Conservation (phyloP, 164 flowering plant species). For the Vitis cinerea region DNA sequence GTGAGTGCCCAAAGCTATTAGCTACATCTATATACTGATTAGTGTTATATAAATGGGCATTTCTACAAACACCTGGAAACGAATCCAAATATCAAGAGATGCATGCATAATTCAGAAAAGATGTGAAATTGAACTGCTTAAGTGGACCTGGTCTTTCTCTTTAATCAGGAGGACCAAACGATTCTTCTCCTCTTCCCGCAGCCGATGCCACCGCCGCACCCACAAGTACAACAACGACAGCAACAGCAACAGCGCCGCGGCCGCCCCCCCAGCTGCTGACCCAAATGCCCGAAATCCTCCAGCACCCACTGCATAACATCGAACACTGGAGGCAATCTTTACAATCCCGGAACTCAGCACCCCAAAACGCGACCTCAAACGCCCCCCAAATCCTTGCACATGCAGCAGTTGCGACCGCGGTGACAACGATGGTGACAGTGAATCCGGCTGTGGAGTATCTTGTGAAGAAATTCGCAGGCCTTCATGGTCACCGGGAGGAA, state of each 20-base stretch:
- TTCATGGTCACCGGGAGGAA: slow-evolving; percentile 19
- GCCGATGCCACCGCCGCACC: slow-evolving; percentile 18
- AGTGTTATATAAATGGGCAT: neutral
- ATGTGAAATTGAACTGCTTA: neutral
- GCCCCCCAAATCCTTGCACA: slow-evolving; percentile 2
- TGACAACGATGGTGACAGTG: neutral
- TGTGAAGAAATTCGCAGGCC: neutral
- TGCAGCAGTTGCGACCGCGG: neutral
- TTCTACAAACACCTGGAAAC: slow-evolving; percentile 4
- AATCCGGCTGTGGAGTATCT: neutral
- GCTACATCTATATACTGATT: neutral
- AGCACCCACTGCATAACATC: neutral
- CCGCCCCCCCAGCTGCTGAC: slow-evolving; percentile 8
- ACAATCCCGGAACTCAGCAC: neutral
- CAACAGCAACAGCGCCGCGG: slow-evolving; percentile 6
- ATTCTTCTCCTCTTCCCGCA: slow-evolving; percentile 3
- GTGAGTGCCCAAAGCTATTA: neutral
- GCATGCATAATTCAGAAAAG: neutral
- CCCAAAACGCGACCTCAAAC: slow-evolving; percentile 8
- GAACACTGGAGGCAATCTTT: slow-evolving; percentile 5
- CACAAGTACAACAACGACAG: slow-evolving; percentile 7
- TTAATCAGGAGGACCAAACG: slow-evolving; percentile 5
- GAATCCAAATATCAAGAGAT: too few relatives aligned
- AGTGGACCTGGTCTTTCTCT: slow-evolving; percentile 28
- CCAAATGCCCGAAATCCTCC: slow-evolving; percentile 9